Evolutionary conservation across 257 asterid genomes (phyloP), one percentile per base, ranked within the genome.

Genomic region (Lycium barbarum): DNA sequence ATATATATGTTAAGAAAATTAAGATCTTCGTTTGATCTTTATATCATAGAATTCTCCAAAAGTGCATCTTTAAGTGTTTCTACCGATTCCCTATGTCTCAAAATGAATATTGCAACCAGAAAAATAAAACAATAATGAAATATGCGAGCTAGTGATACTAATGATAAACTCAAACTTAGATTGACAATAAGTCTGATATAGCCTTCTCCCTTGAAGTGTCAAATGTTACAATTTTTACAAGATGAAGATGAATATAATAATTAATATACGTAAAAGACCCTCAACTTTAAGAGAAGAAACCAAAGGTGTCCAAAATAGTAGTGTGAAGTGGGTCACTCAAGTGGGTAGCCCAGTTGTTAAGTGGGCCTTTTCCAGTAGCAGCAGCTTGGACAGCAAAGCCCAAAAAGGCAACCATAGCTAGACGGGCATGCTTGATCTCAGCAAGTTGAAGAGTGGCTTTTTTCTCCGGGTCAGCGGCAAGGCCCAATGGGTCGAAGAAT

Each of bases 271-370:
- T 58, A 68, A 87, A 68, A 85, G 13, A 15, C 17, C 80, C 86
- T 88, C 88, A 84, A 70, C 71, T 18, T 89, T 53, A 92, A 83
- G 94, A 92, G 94, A 85, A 91, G 47, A 90, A 76, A 12, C 99
- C 98, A 35, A 94, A 93, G 88, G 98, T 96, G 87, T 96, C 99
- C 76, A 96, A 86, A 90, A 96, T 93, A 89, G 98, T 96, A 4
- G 99, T 96, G 98, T 96, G 99, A 87, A 96, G 99, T 53, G 99
- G 99, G 91, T 95, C 99, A 79, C 99, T 94, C 96, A 95, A 88
- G 65, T 96, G 99, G 90, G 99, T 95, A 2, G 89, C 98, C 98
- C 98, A 95, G 90, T 94, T 95, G 94, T 94, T 95, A 35, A 95
- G 97, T 55, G 99, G 99, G 36, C 99, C 99, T 89, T 96, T 94